Conservation (phyloP, 2,329 filamentous ascomycete species). For the Exophiala bonariae region DNA sequence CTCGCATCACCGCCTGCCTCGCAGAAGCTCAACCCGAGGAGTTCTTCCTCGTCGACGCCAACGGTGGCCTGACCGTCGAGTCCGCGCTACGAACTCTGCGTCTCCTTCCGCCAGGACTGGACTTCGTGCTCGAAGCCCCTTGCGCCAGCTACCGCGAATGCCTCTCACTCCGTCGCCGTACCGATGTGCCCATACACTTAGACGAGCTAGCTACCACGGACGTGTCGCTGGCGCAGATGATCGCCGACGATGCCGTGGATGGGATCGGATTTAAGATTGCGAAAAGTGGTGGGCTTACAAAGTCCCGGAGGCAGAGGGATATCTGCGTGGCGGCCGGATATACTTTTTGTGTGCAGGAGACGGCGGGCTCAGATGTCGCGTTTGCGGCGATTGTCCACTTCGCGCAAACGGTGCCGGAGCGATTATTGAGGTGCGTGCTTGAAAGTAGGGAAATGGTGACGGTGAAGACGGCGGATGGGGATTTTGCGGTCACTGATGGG, state of each 20-base stretch:
- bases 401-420: conserved; percentile 23
- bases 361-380: conserved; percentile 28
- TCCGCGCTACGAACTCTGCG: too few relatives aligned
- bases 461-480: conserved; percentile 27
- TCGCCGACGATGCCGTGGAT: conserved; percentile 30
- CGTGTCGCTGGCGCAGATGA: conserved; percentile 21
- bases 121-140: too few relatives aligned
- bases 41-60: too few relatives aligned
- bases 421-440: conserved; percentile 14
- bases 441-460: conserved; percentile 25
- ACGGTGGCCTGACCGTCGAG: too few relatives aligned
- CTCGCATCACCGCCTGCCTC: too few relatives aligned
- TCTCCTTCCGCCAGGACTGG: too few relatives aligned
- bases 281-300: conserved; percentile 25
- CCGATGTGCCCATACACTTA: too few relatives aligned
- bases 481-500: too few relatives aligned
- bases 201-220: too few relatives aligned
- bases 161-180: too few relatives aligned
- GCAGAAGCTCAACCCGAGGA: too few relatives aligned
- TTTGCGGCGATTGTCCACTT: conserved; percentile 31
- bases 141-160: too few relatives aligned
- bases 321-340: conserved; percentile 28
- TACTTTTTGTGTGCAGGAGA: conserved; percentile 29
- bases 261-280: conserved; percentile 30
- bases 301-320: conserved; percentile 27